phyloP scores from a whole-genome alignment of 2,329 filamentous ascomycete genomes.

The Exserohilum turcica region DNA sequence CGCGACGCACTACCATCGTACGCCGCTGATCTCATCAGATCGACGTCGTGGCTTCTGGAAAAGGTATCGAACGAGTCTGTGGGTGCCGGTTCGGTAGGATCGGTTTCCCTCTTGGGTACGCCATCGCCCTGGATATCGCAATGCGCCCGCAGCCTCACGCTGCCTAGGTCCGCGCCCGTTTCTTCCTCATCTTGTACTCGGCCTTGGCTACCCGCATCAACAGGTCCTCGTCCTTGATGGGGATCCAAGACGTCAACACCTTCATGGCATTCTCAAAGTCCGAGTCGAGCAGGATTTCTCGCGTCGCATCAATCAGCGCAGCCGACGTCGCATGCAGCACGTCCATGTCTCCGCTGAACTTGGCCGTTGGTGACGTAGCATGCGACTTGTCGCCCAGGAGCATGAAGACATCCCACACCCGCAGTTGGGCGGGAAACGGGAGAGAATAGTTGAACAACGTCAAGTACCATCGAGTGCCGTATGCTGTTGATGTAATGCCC shows the following conservation, averaged over 20 bases:
- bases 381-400: conserved; percentile 75
- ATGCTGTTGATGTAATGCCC: conserved; percentile 84
- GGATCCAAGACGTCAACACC: conserved; percentile 89
- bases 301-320: conserved; percentile 86
- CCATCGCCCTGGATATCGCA: conserved; percentile 13
- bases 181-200: conserved; percentile 77
- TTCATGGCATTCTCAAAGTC: conserved; percentile 99
- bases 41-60: conserved; percentile 36
- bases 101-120: conserved; percentile 18
- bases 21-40: conserved; percentile 45
- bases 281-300: conserved; percentile 84
- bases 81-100: conserved; percentile 13
- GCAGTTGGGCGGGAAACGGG: conserved; percentile 89
- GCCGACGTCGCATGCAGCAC: conserved; percentile 88
- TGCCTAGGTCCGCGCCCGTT: conserved; percentile 50
- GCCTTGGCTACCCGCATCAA: conserved; percentile 88
- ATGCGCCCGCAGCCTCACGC: conserved; percentile 20
- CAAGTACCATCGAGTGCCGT: conserved; percentile 95
- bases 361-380: conserved; percentile 46
- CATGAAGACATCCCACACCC: conserved; percentile 98
- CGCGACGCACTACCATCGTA: conserved; percentile 31
- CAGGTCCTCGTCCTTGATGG: conserved; percentile 90
- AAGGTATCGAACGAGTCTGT: conserved; percentile 28
- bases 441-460: conserved; percentile 97
- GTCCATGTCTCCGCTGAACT: conserved; percentile 70